phyloP scores from a whole-genome alignment of 148 eudicot genomes.

The Chenopodium berlandieri region DNA sequence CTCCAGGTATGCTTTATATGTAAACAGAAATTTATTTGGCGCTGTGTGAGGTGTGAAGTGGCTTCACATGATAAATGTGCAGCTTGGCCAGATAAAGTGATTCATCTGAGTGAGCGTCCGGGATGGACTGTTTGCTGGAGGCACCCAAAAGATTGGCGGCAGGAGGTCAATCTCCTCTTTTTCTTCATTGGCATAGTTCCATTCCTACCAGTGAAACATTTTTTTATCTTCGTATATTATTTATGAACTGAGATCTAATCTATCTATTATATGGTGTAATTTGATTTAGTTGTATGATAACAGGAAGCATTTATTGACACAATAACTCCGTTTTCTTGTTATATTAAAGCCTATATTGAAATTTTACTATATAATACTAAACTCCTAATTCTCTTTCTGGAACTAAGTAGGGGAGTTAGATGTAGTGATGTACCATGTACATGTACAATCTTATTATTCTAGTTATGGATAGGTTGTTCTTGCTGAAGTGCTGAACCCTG shows the following conservation, averaged over 20 bases:
- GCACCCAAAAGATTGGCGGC: slow-evolving; percentile 70
- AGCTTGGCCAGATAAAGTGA: slow-evolving; percentile 74
- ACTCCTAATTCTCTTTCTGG: not conserved
- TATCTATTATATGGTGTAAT: not conserved
- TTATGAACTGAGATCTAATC: not conserved
- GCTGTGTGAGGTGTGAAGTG: slow-evolving; percentile 69
- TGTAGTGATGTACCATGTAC: too few relatives aligned
- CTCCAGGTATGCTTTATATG: slow-evolving; percentile 79
- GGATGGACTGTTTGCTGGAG: slow-evolving; percentile 86
- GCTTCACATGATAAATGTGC: slow-evolving; percentile 83
- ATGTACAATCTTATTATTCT: not conserved
- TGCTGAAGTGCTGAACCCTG: not conserved
- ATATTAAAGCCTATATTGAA: too few relatives aligned
- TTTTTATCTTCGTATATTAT: not conserved
- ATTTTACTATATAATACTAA: too few relatives aligned
- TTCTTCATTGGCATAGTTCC: slow-evolving; percentile 33
- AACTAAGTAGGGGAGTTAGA: not conserved
- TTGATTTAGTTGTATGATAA: not conserved
- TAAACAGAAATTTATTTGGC: slow-evolving; percentile 64
- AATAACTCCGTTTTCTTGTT: not conserved
- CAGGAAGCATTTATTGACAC: not conserved
- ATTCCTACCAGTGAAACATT: not conserved
- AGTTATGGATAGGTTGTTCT: not conserved
- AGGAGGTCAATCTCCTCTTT: slow-evolving; percentile 70
- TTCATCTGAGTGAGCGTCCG: slow-evolving; percentile 43